Percentiles rank a stretch among this genome's conserved stretches.
phyloP scores from a whole-genome alignment of 2,329 filamentous ascomycete genomes.

The Hortaea sp. region DNA sequence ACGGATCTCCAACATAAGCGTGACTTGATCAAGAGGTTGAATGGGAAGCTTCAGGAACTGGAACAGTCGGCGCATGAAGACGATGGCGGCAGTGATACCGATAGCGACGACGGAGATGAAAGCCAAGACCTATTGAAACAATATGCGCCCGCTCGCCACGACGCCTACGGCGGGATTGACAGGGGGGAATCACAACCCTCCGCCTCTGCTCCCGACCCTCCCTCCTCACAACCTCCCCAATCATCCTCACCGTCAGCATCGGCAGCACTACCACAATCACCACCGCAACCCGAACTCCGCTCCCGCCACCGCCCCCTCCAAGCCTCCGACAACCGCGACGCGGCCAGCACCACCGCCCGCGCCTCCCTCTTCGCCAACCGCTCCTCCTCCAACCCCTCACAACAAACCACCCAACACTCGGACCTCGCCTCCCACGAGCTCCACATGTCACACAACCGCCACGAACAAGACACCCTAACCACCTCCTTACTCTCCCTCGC shows the following conservation, averaged over 20 bases:
- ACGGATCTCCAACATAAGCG: slow-evolving; percentile 55
- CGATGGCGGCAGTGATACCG: slow-evolving; percentile 28
- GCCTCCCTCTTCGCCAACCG: slow-evolving; percentile 28
- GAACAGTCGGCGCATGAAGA: slow-evolving; percentile 45
- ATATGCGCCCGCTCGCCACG: slow-evolving; percentile 32
- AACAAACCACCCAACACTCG: slow-evolving; percentile 3
- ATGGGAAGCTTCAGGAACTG: slow-evolving; percentile 57
- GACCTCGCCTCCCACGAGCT: slow-evolving; percentile 44
- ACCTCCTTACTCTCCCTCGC: slow-evolving; percentile 74
- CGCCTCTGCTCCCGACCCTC: not conserved
- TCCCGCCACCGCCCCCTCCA: slow-evolving; percentile 13
- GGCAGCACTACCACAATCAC: too few relatives aligned
- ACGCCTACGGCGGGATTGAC: slow-evolving; percentile 20
- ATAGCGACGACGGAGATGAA: slow-evolving; percentile 19
- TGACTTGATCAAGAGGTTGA: slow-evolving; percentile 54
- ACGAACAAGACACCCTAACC: slow-evolving; percentile 75
- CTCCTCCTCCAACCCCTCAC: slow-evolving; percentile 5
- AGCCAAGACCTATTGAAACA: slow-evolving; percentile 30
- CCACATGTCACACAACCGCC: slow-evolving; percentile 64
- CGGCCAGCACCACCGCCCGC: slow-evolving; percentile 25
- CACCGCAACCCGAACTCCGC: slow-evolving; percentile 14
- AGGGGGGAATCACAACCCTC: slow-evolving; percentile 4
- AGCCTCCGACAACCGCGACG: slow-evolving; percentile 17
- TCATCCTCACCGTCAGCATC: too few relatives aligned
- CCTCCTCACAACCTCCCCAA: not conserved